Conservation (phyloP, 2,329 filamentous ascomycete genomes). For the Tetracladium maxilliforme region DNA sequence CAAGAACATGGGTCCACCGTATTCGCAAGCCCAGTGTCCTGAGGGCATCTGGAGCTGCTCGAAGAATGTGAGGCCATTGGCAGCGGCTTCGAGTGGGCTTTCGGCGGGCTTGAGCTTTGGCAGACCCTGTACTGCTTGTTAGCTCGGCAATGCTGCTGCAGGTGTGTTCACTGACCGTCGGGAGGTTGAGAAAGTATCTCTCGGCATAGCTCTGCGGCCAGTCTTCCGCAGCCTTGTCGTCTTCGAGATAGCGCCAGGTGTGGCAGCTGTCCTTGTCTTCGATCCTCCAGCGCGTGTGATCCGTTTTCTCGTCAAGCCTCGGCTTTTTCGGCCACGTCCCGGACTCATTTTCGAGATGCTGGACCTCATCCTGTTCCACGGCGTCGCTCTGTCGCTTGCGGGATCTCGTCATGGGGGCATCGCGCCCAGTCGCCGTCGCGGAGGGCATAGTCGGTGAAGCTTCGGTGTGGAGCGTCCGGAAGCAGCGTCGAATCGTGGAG, state of each 20-base stretch:
- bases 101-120: conserved; percentile 57
- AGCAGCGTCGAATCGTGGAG: not conserved
- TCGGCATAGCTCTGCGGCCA: conserved; percentile 89
- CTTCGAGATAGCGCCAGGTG: conserved; percentile 84
- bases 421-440: not conserved
- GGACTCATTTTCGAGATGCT: conserved; percentile 3
- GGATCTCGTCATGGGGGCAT: not conserved
- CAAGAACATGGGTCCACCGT: conserved; percentile 94
- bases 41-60: conserved; percentile 76
- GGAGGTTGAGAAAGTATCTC: conserved; percentile 72
- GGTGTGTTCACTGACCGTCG: conserved; percentile 41
- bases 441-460: conserved; percentile 7
- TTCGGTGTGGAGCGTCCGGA: conserved; percentile 4
- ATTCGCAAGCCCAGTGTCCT: conserved; percentile 94
- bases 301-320: conserved; percentile 46
- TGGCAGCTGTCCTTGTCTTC: conserved; percentile 71
- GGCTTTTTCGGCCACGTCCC: conserved; percentile 21
- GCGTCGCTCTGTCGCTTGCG: conserved; percentile 1
- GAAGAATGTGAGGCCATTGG: conserved; percentile 80
- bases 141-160: conserved; percentile 3
- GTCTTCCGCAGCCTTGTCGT: conserved; percentile 50
- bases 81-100: conserved; percentile 61
- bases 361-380: conserved; percentile 8
- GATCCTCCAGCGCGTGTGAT: conserved; percentile 72
- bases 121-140: conserved; percentile 39